phyloP scores from a whole-genome alignment of 495 filamentous ascomycete species.

The Margaritispora aquatica region DNA sequence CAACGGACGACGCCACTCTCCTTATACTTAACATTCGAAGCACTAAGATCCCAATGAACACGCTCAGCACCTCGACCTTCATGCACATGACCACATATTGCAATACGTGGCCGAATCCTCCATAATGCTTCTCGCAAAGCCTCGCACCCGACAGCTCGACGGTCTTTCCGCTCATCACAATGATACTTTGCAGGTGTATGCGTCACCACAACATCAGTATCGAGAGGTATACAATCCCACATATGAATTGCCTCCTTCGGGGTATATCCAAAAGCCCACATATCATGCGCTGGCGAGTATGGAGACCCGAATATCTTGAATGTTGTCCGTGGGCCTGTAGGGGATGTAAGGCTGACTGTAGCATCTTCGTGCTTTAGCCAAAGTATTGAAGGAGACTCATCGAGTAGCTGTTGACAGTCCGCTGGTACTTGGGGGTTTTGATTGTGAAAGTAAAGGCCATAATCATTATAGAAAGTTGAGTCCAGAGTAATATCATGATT shows the following conservation, averaged over 20 bases:
- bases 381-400: slow-evolving; percentile 48
- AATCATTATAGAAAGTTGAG: slow-evolving; percentile 48
- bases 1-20: slow-evolving; percentile 26
- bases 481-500: slow-evolving; percentile 81
- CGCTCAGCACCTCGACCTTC: slow-evolving; percentile 52
- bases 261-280: slow-evolving; percentile 70
- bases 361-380: slow-evolving; percentile 60
- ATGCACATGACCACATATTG: slow-evolving; percentile 90
- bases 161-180: slow-evolving; percentile 56
- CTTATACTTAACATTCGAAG: slow-evolving; percentile 27
- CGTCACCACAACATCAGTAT: slow-evolving; percentile 78
- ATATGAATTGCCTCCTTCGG: slow-evolving; percentile 39
- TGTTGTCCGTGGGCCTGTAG: slow-evolving; percentile 53
- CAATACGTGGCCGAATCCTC: slow-evolving; percentile 70
- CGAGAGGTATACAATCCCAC: slow-evolving; percentile 55
- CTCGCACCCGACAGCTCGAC: slow-evolving; percentile 54
- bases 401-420: slow-evolving; percentile 50
- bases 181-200: slow-evolving; percentile 75
- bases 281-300: slow-evolving; percentile 53
- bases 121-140: slow-evolving; percentile 62
- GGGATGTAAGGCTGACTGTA: slow-evolving; percentile 46
- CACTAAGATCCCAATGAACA: slow-evolving; percentile 46
- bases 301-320: slow-evolving; percentile 78
- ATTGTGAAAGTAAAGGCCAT: slow-evolving; percentile 54
- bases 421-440: slow-evolving; percentile 47